A percentile compares a stretch with the other conserved stretches of the same genome.
These are phyloP conservation scores for Suillus subluteus DNA, from an alignment of 768 basidiomycete genomes.

Conservation along the genomic window DNA sequence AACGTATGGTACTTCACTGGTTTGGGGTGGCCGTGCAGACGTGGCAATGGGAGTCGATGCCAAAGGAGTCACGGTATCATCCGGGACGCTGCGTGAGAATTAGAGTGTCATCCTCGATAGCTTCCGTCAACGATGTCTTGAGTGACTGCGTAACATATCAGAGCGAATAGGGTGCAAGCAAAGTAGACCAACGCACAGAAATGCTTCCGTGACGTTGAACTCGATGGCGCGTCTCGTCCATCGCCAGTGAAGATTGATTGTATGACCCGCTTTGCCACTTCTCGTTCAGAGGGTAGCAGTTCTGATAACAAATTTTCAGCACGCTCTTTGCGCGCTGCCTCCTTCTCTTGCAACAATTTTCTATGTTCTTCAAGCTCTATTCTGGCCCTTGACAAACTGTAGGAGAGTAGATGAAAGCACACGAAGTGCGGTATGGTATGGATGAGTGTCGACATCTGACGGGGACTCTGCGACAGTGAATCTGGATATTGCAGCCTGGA, in stretches of 20 bases:
- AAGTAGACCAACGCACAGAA: constrained; percentile 45
- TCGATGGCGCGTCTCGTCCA: constrained; percentile 45
- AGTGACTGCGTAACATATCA: constrained; percentile 40
- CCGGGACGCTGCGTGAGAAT: constrained; percentile 31
- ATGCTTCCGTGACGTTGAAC: constrained; percentile 63
- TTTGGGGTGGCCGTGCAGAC: not conserved
- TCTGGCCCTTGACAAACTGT: constrained; percentile 57
- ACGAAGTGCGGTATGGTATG: constrained; percentile 71
- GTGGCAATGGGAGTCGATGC: constrained; percentile 16
- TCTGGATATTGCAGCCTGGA: constrained; percentile 62
- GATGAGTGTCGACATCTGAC: constrained; percentile 49
- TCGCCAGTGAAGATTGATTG: constrained; percentile 63
- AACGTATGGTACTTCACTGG: not conserved
- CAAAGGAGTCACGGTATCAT: constrained; percentile 26
- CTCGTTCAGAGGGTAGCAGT: constrained; percentile 61
- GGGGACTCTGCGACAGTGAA: constrained; percentile 50
- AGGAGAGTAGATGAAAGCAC: constrained; percentile 69
- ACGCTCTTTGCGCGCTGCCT: constrained; percentile 50
- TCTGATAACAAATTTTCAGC: constrained; percentile 61
- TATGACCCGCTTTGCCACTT: constrained; percentile 67
- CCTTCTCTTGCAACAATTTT: constrained; percentile 59
- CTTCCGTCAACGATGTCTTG: constrained; percentile 49
- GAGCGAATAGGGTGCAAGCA: not conserved
- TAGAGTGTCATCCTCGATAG: constrained; percentile 53
- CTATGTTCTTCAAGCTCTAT: constrained; percentile 68